These are phyloP conservation scores for Podila horticola DNA, from an alignment of 192 early-diverging fungal genomes.

Conservation along the genomic window DNA sequence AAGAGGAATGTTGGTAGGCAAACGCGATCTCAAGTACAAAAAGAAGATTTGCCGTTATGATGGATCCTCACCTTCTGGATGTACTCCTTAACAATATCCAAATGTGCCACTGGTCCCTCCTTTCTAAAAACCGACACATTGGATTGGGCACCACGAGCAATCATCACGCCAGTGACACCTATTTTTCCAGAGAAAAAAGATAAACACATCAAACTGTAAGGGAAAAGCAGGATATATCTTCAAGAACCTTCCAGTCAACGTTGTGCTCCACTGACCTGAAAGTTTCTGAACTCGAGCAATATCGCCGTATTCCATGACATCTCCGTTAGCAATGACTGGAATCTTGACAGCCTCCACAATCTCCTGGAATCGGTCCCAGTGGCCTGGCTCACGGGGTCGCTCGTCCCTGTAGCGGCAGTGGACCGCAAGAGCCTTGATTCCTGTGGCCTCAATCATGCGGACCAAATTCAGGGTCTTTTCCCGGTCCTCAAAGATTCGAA, in stretches of 20 bases:
- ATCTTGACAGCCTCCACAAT: conserved; percentile 78
- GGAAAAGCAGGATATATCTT: too few relatives aligned
- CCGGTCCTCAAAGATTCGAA: conserved; percentile 72
- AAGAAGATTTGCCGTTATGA: neutral
- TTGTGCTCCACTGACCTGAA: conserved; percentile 51
- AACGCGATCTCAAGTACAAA: neutral
- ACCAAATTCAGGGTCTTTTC: conserved; percentile 87
- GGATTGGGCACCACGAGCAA: conserved; percentile 86
- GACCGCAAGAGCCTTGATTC: conserved; percentile 86
- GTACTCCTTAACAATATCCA: conserved; percentile 74
- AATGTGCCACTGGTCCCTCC: conserved; percentile 63
- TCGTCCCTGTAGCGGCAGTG: conserved; percentile 88
- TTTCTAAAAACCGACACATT: conserved; percentile 91
- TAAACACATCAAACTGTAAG: neutral
- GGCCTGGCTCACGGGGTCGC: conserved; percentile 80
- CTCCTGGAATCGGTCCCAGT: conserved; percentile 85
- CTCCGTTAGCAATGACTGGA: conserved; percentile 94
- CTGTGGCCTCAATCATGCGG: conserved; percentile 84
- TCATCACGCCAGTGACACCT: conserved; percentile 79
- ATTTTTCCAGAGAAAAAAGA: conserved; percentile 2
- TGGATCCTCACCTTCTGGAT: conserved; percentile 60
- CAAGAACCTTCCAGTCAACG: too few relatives aligned
- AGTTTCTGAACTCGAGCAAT: conserved; percentile 67
- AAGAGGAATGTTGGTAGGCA: neutral
- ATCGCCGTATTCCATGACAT: conserved; percentile 76